phyloP scores from a whole-genome alignment of 495 filamentous ascomycete species.

The Tuber umbilicatum region DNA sequence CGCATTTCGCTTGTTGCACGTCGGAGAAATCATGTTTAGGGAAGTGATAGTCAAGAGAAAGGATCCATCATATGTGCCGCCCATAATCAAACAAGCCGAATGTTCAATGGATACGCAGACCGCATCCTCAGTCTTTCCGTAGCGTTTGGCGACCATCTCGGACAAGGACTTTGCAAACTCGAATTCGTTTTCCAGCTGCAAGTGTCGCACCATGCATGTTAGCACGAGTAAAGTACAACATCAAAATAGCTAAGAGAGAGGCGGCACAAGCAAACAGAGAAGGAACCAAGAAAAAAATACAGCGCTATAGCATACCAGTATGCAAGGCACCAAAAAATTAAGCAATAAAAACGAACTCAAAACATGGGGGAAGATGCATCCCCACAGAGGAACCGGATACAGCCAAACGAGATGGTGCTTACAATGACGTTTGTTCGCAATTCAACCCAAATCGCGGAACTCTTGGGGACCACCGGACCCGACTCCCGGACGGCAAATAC shows the following conservation, averaged over 20 bases:
- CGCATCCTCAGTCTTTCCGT: slow-evolving; percentile 61
- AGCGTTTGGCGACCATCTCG: slow-evolving; percentile 63
- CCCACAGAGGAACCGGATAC: not conserved
- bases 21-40: slow-evolving; percentile 60
- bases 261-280: slow-evolving; percentile 2
- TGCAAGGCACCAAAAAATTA: not conserved
- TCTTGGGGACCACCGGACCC: slow-evolving; percentile 51
- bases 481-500: slow-evolving; percentile 54
- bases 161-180: slow-evolving; percentile 64
- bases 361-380: not conserved
- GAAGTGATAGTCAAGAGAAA: slow-evolving; percentile 74
- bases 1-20: slow-evolving; percentile 77
- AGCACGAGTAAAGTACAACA: slow-evolving; percentile 10
- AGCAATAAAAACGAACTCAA: slow-evolving; percentile 4
- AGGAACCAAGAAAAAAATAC: slow-evolving; percentile 18
- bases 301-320: not conserved
- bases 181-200: slow-evolving; percentile 60
- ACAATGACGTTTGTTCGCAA: slow-evolving; percentile 79
- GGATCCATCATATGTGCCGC: slow-evolving; percentile 65
- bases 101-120: slow-evolving; percentile 68
- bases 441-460: slow-evolving; percentile 59
- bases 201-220: slow-evolving; percentile 9
- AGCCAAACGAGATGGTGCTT: slow-evolving; percentile 39
- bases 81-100: slow-evolving; percentile 68
- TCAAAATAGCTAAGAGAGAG: slow-evolving; percentile 6